phyloP scores from a whole-genome alignment of 2,329 filamentous ascomycete species.

The Amauroascus niger region DNA sequence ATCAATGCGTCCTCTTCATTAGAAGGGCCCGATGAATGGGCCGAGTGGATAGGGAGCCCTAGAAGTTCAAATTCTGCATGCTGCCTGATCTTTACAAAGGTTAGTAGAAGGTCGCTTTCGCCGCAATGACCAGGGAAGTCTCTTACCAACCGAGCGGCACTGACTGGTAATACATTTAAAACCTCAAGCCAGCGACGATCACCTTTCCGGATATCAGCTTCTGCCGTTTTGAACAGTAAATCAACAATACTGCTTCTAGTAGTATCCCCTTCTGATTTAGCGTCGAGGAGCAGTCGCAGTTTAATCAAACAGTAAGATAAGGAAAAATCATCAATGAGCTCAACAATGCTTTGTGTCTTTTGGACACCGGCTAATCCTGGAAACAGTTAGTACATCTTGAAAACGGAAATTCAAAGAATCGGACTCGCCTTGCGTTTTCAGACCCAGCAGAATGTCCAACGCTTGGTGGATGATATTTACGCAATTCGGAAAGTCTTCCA shows the following conservation, averaged over 20 bases:
- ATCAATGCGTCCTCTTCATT: constrained; percentile 28
- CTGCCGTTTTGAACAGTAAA: constrained; percentile 33
- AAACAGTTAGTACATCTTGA: not conserved
- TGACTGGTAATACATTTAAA: constrained; percentile 31
- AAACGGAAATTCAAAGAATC: not conserved
- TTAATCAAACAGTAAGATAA: constrained; percentile 37
- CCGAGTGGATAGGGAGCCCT: constrained; percentile 21
- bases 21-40: constrained; percentile 11
- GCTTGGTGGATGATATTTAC: constrained; percentile 25
- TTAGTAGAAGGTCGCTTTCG: constrained; percentile 15
- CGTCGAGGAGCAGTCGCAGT: constrained; percentile 33
- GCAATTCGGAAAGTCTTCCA: constrained; percentile 23
- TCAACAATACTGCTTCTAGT: constrained; percentile 29
- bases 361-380: constrained; percentile 17
- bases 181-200: constrained; percentile 34
- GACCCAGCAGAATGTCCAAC: constrained; percentile 28
- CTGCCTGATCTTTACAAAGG: constrained; percentile 29
- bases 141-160: constrained; percentile 30
- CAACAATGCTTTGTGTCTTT: constrained; percentile 30
- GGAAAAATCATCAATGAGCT: constrained; percentile 35
- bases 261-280: constrained; percentile 21
- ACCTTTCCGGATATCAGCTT: constrained; percentile 28
- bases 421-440: constrained; percentile 18
- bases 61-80: constrained; percentile 35
- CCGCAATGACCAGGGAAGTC: not conserved